A percentile compares a stretch with the other conserved stretches of the same genome.
Conservation (phyloP, 345 rosid species). For the Eucalyptus cladocalyx region DNA sequence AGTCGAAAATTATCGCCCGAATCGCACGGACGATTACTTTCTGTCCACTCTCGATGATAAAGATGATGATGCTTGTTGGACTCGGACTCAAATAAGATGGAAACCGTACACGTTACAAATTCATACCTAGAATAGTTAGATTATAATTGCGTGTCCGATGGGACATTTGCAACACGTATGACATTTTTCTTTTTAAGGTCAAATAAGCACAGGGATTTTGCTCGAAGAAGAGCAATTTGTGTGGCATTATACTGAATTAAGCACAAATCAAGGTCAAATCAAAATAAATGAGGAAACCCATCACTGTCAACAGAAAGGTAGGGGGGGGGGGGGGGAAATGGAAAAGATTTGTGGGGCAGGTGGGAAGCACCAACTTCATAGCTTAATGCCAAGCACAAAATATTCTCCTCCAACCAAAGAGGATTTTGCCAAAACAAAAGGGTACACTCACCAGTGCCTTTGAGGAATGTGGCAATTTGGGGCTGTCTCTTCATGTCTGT, state of each 20-base stretch:
- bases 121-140: background rate
- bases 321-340: background rate
- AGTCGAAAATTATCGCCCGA: background rate
- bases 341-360: constrained; percentile 12
- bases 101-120: background rate
- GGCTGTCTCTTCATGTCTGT: background rate
- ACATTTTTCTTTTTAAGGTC: background rate
- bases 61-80: background rate
- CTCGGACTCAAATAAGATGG: background rate
- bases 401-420: constrained; percentile 10
- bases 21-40: background rate
- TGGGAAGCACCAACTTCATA: background rate
- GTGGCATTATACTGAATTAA: background rate
- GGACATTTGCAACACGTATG: background rate
- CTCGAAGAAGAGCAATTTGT: background rate
- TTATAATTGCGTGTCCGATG: background rate
- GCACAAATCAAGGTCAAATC: background rate
- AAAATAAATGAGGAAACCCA: background rate
- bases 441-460: background rate
- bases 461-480: background rate
- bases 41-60: background rate
- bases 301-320: background rate
- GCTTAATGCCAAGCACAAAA: constrained; percentile 2
- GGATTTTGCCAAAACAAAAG: constrained; percentile 4
- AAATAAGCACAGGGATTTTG: background rate